A percentile compares a stretch with the other conserved stretches of the same genome.
These are phyloP conservation scores for Umbelopsis isabellina DNA, from an alignment of 192 early-diverging fungal genomes.

Conservation along the genomic window DNA sequence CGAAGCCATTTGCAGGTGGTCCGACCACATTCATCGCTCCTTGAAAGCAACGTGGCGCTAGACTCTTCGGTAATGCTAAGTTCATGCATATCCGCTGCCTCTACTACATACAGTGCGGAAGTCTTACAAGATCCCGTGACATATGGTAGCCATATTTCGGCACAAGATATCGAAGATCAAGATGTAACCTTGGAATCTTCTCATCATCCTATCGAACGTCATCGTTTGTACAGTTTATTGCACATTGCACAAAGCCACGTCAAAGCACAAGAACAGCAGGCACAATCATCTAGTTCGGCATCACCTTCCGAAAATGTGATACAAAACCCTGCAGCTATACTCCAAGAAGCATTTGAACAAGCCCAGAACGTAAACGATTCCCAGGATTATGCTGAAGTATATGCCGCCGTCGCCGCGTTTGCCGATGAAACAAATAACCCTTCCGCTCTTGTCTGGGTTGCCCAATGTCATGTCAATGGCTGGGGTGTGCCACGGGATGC, in stretches of 20 bases:
- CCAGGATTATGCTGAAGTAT: constrained; percentile 26
- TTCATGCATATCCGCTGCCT: background rate
- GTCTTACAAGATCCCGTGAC: background rate
- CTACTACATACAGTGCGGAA: constrained; percentile 12
- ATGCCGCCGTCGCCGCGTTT: background rate
- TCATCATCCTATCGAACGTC: background rate
- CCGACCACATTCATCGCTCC: constrained; percentile 3
- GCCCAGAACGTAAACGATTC: constrained; percentile 21
- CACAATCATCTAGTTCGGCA: constrained; percentile 16
- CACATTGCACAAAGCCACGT: constrained; percentile 9
- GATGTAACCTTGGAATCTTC: constrained; percentile 5
- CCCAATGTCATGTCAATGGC: constrained; percentile 35
- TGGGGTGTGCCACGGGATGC: constrained; percentile 36
- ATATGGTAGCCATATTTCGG: constrained; percentile 5
- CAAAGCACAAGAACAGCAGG: constrained; percentile 17
- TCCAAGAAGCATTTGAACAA: constrained; percentile 21
- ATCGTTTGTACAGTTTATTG: constrained; percentile 2
- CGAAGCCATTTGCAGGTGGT: constrained; percentile 5
- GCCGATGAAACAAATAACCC: constrained; percentile 9
- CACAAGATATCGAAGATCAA: constrained; percentile 3
- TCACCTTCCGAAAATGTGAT: constrained; percentile 6
- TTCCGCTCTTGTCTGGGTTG: constrained; percentile 33
- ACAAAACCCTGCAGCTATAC: constrained; percentile 9
- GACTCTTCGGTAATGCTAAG: constrained; percentile 14
- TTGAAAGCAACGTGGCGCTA: constrained; percentile 2